Evolutionary conservation across 192 early-diverging fungal genomes (phyloP), one percentile per base, ranked within the genome.

Genomic region (Coemansia sp.): DNA sequence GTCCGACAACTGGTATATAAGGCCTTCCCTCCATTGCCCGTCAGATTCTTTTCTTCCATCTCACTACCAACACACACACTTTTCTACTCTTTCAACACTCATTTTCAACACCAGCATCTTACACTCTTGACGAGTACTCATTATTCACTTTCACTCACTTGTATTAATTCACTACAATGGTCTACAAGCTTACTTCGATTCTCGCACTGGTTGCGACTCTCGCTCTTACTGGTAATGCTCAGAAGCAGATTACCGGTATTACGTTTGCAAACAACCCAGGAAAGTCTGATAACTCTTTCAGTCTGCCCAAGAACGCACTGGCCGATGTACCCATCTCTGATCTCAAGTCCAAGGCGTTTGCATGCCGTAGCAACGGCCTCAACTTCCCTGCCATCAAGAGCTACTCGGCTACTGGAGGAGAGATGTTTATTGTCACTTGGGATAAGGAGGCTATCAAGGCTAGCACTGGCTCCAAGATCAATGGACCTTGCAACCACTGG

Each of bases 141-240:
- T 61, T 39, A 20, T 61, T 61, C 20, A 60, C n/a, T n/a, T 36
- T 12, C 16, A 13, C 6, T 27, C 29, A 31, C 22, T 57, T 57
- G 53, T 38, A 61, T 10, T 20, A 38, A 38, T 18, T 36, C 18
- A 29, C 8, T 22, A 31, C 43, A 61, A 61, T 61, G 58, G 58
- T 61, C n/a, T 36, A n/a, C 58, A 61, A 61, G 58, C 16, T 61
- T n/a, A 20, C 58, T 38, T 61, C 58, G 34, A 10, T 61, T 61
- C 34, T 61, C n/a, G 58, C 58, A 61, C 58, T 61, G 58, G 58
- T 27, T 61, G 58, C 58, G n/a, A 10, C 29, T 20, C 36, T 61
- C 16, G 58, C 58, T 1, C 18, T 61, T 20, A 61, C 58, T 38
- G 58, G 18, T 36, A 61, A 61, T 20, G 58, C 33, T 18, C 58